Base-by-base conservation (phyloP, 176 grass and related monocot genomes). In the Typha latifolia region DNA sequence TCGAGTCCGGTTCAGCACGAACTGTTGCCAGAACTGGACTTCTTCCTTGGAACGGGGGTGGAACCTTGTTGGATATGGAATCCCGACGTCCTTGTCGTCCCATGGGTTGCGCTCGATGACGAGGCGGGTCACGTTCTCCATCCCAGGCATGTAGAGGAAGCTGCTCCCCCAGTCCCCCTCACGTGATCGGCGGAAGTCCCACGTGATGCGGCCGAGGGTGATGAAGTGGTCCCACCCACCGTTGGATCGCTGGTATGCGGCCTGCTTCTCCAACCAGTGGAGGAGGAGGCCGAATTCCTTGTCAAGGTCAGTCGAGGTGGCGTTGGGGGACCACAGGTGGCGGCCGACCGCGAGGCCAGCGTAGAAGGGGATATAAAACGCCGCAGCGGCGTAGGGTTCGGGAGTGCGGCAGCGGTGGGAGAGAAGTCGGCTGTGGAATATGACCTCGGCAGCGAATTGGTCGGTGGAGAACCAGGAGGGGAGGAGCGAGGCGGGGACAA, bases 281-380 rank as follows among this genome's bases (percentile, higher is more conserved):
- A 91, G 78, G 62, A 96, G 80, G 7, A 73, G 69, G 14, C 48
- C 0, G n/a, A 80, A 75, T 14, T 82, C 85, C 26, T 55, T 69
- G 70, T 96, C 92, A 1, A 85, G 34, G 34, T 96, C 87, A 2
- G 67, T 62, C 0, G 70, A 49, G 57, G 82, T 86, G 51, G 78
- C 51, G 22, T 85, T 77, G 6, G 67, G 31, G 0, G 85, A 87
- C 88, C 85, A 91, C n/a, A 96, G 82, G 66, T 91, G 85, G 50
- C 77, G 79, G 66, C 82, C 85, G 11, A 91, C 51, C 14, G 86
- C 85, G 69, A 96, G 88, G 32, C 93, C 88, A 0, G 64, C 85
- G 51, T 96, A 96, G 88, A 96, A 96, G 2, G 93, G 93, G 7
- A 89, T 70, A 75, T 91, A 96, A 72, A 84, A 89, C 9, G 85